phyloP scores from a whole-genome alignment of 2,329 filamentous ascomycete species.

The Lachnellula cervina region DNA sequence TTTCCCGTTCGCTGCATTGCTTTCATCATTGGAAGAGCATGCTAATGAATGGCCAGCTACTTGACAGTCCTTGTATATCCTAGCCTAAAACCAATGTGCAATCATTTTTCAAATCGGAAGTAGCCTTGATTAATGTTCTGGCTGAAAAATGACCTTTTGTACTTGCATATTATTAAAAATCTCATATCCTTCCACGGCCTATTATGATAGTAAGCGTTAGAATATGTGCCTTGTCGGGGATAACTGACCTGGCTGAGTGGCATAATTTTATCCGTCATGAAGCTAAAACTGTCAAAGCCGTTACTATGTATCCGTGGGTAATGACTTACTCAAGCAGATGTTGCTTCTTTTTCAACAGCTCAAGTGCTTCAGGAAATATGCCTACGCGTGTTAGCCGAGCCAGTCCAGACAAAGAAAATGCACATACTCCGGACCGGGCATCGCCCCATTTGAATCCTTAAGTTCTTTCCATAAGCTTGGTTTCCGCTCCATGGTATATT shows the following conservation, averaged over 20 bases:
- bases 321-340: constrained; percentile 60
- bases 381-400: constrained; percentile 62
- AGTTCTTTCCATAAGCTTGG: constrained; percentile 65
- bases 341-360: constrained; percentile 61
- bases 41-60: too few species aligned
- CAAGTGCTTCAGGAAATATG: constrained; percentile 61
- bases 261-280: constrained; percentile 75
- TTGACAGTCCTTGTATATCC: too few species aligned
- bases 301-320: neutral
- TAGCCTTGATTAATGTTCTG: constrained; percentile 9
- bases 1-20: too few species aligned
- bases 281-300: constrained; percentile 43
- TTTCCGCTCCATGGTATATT: constrained; percentile 62
- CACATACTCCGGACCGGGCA: constrained; percentile 66
- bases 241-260: constrained; percentile 47
- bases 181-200: constrained; percentile 62
- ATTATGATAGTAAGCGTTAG: neutral
- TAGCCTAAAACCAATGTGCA: too few species aligned
- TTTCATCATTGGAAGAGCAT: too few species aligned
- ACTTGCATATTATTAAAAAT: constrained; percentile 69
- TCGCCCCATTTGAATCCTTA: constrained; percentile 67
- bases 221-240: neutral
- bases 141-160: constrained; percentile 67
- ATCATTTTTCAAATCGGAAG: too few species aligned
- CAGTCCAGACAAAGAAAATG: constrained; percentile 65